Base-by-base conservation (phyloP, 306 rosid species). In the Cucurbita argyrosperma region DNA sequence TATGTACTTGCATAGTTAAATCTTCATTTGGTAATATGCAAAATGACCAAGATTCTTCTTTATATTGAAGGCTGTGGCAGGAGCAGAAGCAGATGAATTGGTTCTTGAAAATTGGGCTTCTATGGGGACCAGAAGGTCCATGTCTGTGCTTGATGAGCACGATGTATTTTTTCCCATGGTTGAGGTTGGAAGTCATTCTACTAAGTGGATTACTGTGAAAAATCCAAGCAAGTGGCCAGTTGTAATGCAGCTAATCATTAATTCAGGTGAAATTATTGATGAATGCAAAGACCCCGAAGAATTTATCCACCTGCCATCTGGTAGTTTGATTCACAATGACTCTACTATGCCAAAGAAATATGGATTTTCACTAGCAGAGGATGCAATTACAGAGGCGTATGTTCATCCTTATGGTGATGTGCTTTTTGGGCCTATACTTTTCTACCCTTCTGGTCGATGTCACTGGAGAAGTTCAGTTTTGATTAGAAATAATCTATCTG, bases 401-500 rank as follows among this genome's bases (percentile, higher is more conserved):
- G 90, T 94, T 75, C 95, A 83, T 43, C 96, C 98, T 57, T 47
- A 84, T 47, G 87, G 83, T 54, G 64, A 51, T 51, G 92, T 81
- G 77, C 84, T 87, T 79, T 81, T 94, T 57, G 98, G 98, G 80
- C 97, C 97, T 42, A 78, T 94, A 78, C 51, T 80, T 52, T 93
- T 90, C 81, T 83, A 80, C 74, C 98, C 98, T 80, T 90, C 92
- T 5, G 80, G 77, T 75, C 80, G 87, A 63, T 93, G 98, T 69
- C 75, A 80, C 71, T 93, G 97, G 97, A 87, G 83, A 82, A 89
- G 97, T 84, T 93, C 98, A 7, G 97, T 88, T 66, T 80, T 93
- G 79, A 81, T 93, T 80, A 90, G 98, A 78, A 93, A 90, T 86
- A 93, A 90, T 84, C 94, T 93, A 66, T 87, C 98, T 30, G 98